Evolutionary conservation across 1,284 basidiomycete genomes (phyloP), one percentile per base, ranked within the genome.

Genomic region (Cystobasidium pallidum): DNA sequence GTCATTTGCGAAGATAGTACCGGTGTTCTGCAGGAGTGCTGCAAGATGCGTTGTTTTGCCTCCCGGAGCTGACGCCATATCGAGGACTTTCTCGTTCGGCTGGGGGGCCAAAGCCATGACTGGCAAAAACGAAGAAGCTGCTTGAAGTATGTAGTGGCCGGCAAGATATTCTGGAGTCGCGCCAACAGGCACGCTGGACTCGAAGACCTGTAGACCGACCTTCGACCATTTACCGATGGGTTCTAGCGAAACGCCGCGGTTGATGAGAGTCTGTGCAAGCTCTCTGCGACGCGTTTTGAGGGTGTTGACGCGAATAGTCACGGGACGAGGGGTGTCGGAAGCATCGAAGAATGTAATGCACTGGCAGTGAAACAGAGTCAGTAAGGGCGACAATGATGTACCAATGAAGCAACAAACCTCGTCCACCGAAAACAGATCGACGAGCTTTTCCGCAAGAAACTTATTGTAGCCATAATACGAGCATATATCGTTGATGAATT

Each of bases 161-260:
- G 95, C 94, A 43, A 99, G 88, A 82, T 99, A 99, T 83, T 99
- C 96, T 6, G 96, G 96, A 2, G 96, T 99, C 3, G 96, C 96
- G 87, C 91, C 93, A 74, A 99, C 91, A 1, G 96, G 96, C 2
- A 99, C 94, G 71, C 87, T 88, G 76, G 91, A 94, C 82, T 99
- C 96, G 79, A 99, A 99, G 1, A 99, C 90, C 82, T 99, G 96
- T 36, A 99, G 85, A 8, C 96, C 96, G 74, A 98, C 94, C 80
- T 97, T 98, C 63, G 91, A 92, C 96, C 96, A 99, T 82, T 96
- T 96, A 36, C 96, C 96, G 75, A 99, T 93, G 7, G 96, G 94
- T 81, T 99, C 95, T 74, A 99, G 86, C 78, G 92, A 94, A 74
- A 98, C 96, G 52, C 96, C 94, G 1, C 96, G 88, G 81, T 96